Percentiles rank a stretch among this genome's conserved stretches.
Evolutionary conservation across 805 yeast genomes (phyloP).

Genomic region (Candida succiphila): DNA sequence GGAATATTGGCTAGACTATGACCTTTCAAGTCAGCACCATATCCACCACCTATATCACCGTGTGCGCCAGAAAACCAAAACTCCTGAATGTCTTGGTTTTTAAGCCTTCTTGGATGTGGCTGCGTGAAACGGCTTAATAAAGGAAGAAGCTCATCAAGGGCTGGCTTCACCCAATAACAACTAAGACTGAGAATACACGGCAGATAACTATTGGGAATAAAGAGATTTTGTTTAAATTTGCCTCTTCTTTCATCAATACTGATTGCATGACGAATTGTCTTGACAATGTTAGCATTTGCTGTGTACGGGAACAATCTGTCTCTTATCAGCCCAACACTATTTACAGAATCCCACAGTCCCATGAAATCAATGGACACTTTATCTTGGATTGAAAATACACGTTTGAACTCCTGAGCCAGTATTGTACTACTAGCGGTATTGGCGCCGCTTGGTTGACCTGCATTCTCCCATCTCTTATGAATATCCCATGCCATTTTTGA

Average conservation of each 20-base stretch:
- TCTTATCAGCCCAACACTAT: slow-evolving; percentile 51
- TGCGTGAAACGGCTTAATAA: neutral
- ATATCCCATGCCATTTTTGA: slow-evolving; percentile 53
- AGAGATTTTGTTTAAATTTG: slow-evolving; percentile 49
- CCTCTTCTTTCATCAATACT: slow-evolving; percentile 60
- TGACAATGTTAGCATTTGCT: slow-evolving; percentile 37
- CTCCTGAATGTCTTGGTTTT: slow-evolving; percentile 31
- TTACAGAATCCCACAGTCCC: slow-evolving; percentile 65
- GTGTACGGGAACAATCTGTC: slow-evolving; percentile 53
- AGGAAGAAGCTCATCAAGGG: neutral
- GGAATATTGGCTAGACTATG: slow-evolving; percentile 39
- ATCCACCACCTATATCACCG: slow-evolving; percentile 63
- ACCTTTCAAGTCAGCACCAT: slow-evolving; percentile 37
- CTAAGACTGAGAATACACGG: slow-evolving; percentile 13
- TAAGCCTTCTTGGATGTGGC: neutral
- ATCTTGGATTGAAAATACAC: slow-evolving; percentile 38
- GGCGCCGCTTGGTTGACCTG: slow-evolving; percentile 38
- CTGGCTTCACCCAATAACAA: slow-evolving; percentile 1
- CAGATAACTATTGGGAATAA: slow-evolving; percentile 31
- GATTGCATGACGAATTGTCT: slow-evolving; percentile 57
- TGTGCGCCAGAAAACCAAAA: slow-evolving; percentile 66
- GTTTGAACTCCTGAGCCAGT: slow-evolving; percentile 41
- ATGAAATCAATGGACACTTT: slow-evolving; percentile 40
- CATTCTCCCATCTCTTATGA: slow-evolving; percentile 49
- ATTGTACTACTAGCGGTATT: slow-evolving; percentile 28